Evolutionary conservation across 169 alveolate genomes (phyloP).

Genomic region (Plasmodium berghei): DNA sequence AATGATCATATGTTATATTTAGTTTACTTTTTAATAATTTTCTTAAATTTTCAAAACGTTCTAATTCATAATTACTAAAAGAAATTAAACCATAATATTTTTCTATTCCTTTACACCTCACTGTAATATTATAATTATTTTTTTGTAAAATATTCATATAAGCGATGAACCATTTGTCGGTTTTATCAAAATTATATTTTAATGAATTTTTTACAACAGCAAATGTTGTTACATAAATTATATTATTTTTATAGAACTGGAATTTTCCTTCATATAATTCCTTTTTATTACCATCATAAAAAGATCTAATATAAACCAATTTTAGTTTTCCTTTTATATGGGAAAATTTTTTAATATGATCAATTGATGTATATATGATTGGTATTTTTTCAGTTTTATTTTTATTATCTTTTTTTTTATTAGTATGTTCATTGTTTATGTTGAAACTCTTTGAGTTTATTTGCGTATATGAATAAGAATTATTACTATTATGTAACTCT

Average conservation of each 20-base stretch:
- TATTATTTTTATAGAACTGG: constrained; percentile 37
- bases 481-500: neutral
- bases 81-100: constrained; percentile 22
- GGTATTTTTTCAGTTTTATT: constrained; percentile 21
- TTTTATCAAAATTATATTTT: constrained; percentile 23
- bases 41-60: constrained; percentile 38
- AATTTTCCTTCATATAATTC: constrained; percentile 71
- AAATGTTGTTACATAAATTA: constrained; percentile 61
- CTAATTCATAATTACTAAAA: constrained; percentile 22
- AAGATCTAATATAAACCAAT: constrained; percentile 38
- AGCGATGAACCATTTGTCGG: constrained; percentile 42
- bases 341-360: constrained; percentile 36
- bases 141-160: constrained; percentile 49
- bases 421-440: neutral
- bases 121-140: constrained; percentile 45
- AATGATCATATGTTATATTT: constrained; percentile 58
- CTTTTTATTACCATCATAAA: constrained; percentile 37
- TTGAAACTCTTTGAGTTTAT: neutral
- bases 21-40: constrained; percentile 17
- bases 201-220: constrained; percentile 49
- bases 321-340: constrained; percentile 58
- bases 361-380: constrained; percentile 32
- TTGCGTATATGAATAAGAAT: constrained; percentile 4
- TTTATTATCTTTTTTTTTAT: neutral
- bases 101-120: constrained; percentile 35